Evolutionary conservation across 345 rosid species (phyloP), one percentile per base, ranked within the genome.

Genomic region (Hibiscus trionum): DNA sequence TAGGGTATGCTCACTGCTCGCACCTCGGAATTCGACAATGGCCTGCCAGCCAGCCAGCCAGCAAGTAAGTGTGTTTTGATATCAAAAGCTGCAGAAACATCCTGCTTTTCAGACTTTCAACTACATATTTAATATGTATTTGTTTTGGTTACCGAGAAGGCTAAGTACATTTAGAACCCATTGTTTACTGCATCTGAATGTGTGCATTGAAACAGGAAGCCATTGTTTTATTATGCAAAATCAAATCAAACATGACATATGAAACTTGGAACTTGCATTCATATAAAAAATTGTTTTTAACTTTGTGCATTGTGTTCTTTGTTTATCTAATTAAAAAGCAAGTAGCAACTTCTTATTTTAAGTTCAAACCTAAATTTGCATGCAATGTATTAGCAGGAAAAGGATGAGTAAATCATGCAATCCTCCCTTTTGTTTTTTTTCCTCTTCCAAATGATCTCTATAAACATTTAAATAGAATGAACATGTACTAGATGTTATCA

Each of bases 71-170:
- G 55, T 49, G 55, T 58, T 58, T 53, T 46, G 37, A 33, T 55
- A 42, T 47, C 52, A n/a, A 72, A 77, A 66, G 72, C 50, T 77
- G 79, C 47, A 64, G 79, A 50, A 66, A 65, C 50, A 52, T 44
- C 33, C 39, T 72, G 69, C 26, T 58, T 66, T 76, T 56, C 15
- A 12, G 29, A 29, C 19, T 49, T 47, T 37, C 69, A 77, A 72
- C 76, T 66, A 60, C 73, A 67, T 19, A 2, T 66, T 46, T 4
- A 47, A n/a, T 15, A 47, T 46, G 12, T 24, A 19, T 11, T 19
- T 26, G 61, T 37, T 59, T 49, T 59, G 21, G 12, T 63, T n/a
- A 15, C 46, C 62, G 50, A 49, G 75, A 52, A 31, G 55, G 9
- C 10, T 17, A 70, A 74, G 46, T 33, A 31, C 61, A 63, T 16